Percentiles rank a stretch among this genome's conserved stretches.
Evolutionary conservation across 306 rosid species (phyloP).

Genomic region (Mimosa bimucronata): DNA sequence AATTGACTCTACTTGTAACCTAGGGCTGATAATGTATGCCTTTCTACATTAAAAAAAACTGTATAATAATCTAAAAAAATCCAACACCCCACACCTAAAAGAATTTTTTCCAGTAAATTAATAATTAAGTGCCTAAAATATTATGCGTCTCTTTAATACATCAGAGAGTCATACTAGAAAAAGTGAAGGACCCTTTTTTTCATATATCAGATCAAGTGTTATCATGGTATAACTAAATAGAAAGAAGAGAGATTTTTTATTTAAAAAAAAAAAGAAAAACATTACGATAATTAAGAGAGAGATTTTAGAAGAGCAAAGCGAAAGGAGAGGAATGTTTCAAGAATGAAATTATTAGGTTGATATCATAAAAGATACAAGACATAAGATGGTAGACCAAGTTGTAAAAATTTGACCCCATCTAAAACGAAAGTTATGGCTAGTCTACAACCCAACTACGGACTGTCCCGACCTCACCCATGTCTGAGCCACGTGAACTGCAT

Average conservation of each 20-base stretch:
- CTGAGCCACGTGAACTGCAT: constrained; percentile 71
- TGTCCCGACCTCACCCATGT: constrained; percentile 65
- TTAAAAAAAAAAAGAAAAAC: neutral
- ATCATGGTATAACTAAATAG: neutral
- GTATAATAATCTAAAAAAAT: neutral
- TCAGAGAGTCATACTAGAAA: neutral
- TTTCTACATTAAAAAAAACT: too few relatives aligned
- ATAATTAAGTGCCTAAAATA: neutral
- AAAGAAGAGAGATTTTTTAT: neutral
- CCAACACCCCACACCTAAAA: neutral
- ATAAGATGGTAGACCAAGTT: neutral
- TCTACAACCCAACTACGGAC: constrained; percentile 27
- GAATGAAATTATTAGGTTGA: neutral
- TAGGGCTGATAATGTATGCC: too few relatives aligned
- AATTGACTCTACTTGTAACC: neutral
- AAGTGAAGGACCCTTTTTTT: neutral
- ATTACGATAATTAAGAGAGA: neutral
- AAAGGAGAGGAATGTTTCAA: neutral
- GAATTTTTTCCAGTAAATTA: too few relatives aligned
- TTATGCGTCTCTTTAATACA: neutral
- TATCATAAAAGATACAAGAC: neutral
- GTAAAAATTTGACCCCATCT: constrained; percentile 2
- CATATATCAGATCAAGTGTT: neutral
- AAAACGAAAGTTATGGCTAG: constrained; percentile 16
- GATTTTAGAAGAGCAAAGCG: neutral